Conservation (phyloP, 2,329 filamentous ascomycete genomes). For the Ceratocystis diversiconidia region DNA sequence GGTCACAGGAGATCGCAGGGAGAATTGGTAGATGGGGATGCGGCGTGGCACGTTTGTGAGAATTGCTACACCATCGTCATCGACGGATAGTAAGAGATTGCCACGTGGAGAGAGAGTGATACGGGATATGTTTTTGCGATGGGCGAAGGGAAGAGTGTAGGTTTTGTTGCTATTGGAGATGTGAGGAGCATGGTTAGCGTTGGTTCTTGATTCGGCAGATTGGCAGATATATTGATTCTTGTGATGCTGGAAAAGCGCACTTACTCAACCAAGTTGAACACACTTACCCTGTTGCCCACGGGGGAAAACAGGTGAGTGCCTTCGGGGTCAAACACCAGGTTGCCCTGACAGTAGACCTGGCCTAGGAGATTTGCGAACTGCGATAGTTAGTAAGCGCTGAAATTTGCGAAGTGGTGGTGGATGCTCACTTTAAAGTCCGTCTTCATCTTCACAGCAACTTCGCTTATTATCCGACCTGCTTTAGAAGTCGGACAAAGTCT, state of each 20-base stretch:
- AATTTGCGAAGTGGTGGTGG: not conserved
- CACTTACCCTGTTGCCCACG: conserved; percentile 86
- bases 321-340: conserved; percentile 90
- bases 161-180: conserved; percentile 57
- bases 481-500: not conserved
- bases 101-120: conserved; percentile 80
- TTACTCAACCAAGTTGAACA: conserved; percentile 93
- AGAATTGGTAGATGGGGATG: conserved; percentile 84
- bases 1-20: conserved; percentile 73
- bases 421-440: conserved; percentile 81
- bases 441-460: conserved; percentile 58
- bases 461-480: not conserved
- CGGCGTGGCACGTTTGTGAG: conserved; percentile 79
- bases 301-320: conserved; percentile 91
- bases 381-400: not conserved
- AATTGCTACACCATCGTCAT: conserved; percentile 88
- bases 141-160: conserved; percentile 73
- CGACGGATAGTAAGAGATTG: conserved; percentile 82
- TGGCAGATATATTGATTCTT: no score
- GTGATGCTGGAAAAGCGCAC: conserved; percentile 20
- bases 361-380: conserved; percentile 97
- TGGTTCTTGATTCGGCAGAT: no score
- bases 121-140: conserved; percentile 82
- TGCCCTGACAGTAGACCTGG: conserved; percentile 96
- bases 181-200: conserved; percentile 6